Conservation (phyloP, 176 grass and related monocot genomes). For the Avena sativa region DNA sequence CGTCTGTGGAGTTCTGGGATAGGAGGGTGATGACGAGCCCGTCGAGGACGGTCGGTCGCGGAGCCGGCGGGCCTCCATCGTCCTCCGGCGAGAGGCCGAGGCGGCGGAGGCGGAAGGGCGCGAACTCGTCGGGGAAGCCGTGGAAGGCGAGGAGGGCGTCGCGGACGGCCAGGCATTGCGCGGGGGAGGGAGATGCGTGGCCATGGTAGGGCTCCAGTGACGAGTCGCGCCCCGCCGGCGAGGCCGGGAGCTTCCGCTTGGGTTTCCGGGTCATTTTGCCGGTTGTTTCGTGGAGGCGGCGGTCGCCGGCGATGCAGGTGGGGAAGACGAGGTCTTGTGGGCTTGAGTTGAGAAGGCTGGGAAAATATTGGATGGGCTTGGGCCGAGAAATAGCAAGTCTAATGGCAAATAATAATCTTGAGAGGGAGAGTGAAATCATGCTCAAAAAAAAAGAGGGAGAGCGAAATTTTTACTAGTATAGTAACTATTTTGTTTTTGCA, state of each 20-base stretch:
- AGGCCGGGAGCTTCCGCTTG: constrained; percentile 48
- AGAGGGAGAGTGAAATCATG: too few relatives aligned
- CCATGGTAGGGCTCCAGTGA: constrained; percentile 60
- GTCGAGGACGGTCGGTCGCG: constrained; percentile 59
- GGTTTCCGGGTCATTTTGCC: constrained; percentile 70
- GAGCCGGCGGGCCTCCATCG: not conserved
- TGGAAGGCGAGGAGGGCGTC: constrained; percentile 77
- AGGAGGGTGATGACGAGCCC: constrained; percentile 80
- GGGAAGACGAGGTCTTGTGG: not conserved
- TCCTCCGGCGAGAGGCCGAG: constrained; percentile 36
- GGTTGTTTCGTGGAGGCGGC: not conserved
- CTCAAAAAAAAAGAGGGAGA: too few relatives aligned
- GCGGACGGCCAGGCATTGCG: constrained; percentile 71
- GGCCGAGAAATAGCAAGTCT: too few relatives aligned
- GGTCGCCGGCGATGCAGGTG: constrained; percentile 21
- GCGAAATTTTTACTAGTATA: too few relatives aligned
- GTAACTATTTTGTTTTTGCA: too few relatives aligned
- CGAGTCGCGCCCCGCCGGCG: not conserved
- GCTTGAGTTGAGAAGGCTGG: not conserved
- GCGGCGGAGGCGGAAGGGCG: constrained; percentile 52
- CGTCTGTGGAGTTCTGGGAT: constrained; percentile 92
- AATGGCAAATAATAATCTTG: too few relatives aligned
- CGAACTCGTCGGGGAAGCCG: constrained; percentile 90
- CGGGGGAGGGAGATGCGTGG: constrained; percentile 55
- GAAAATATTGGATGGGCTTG: too few relatives aligned